Conservation (phyloP, 177 flowering plant species). For the Tripterygium wilfordii region DNA sequence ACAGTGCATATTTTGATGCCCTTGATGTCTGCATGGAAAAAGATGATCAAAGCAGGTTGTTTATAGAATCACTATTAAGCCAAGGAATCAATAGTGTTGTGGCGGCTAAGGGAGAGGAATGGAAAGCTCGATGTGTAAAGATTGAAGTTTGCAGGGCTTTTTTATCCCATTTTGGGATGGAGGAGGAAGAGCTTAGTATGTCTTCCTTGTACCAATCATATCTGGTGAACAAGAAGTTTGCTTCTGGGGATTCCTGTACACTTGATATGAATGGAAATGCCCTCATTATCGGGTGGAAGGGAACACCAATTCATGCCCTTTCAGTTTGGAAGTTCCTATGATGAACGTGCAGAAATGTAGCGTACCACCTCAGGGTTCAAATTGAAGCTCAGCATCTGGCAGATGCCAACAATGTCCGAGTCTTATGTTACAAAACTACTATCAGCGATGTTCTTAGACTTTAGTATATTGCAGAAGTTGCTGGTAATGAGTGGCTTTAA, state of each 20-base stretch:
- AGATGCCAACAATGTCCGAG: too few relatives aligned
- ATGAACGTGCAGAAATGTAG: too few relatives aligned
- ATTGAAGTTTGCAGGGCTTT: constrained; percentile 43
- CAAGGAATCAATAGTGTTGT: constrained; percentile 36
- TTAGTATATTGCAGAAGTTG: too few relatives aligned
- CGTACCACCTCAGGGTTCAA: too few relatives aligned
- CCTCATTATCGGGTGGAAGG: constrained; percentile 52
- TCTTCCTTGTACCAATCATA: constrained; percentile 38
- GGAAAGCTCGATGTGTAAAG: constrained; percentile 32
- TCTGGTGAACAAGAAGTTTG: constrained; percentile 24
- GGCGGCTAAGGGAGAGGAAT: constrained; percentile 46
- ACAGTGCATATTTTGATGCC: constrained; percentile 43
- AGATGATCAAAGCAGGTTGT: constrained; percentile 20
- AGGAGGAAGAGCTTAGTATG: constrained; percentile 38
- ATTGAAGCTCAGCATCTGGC: too few relatives aligned
- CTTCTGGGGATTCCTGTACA: constrained; percentile 27
- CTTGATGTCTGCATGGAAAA: constrained; percentile 31
- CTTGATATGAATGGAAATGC: constrained; percentile 37
- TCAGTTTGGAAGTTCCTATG: constrained; percentile 48
- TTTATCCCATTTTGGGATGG: constrained; percentile 38
- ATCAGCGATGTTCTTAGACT: too few relatives aligned
- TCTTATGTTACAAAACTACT: too few relatives aligned
- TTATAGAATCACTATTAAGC: constrained; percentile 21
- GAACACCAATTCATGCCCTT: constrained; percentile 36
- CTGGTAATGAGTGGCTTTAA: too few relatives aligned